Conservation (phyloP, 768 basidiomycete genomes). For the Pisolithus tinctorius region DNA sequence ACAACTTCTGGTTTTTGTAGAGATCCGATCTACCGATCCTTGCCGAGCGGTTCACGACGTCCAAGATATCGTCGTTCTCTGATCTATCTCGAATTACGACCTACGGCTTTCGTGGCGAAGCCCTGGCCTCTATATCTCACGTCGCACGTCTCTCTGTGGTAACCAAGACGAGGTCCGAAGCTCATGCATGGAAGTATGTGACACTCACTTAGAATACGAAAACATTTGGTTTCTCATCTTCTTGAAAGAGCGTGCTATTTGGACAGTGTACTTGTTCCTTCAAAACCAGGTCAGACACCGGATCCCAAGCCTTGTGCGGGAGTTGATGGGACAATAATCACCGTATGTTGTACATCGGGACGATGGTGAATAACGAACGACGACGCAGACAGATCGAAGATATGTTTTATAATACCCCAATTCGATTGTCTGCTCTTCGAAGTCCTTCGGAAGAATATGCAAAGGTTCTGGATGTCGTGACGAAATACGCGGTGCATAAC, state of each 20-base stretch:
- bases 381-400: constrained; percentile 73
- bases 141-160: constrained; percentile 82
- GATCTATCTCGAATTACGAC: constrained; percentile 82
- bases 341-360: constrained; percentile 37
- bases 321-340: constrained; percentile 89
- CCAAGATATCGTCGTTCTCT: constrained; percentile 80
- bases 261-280: constrained; percentile 66
- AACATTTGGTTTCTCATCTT: not conserved
- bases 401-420: constrained; percentile 89
- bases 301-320: constrained; percentile 91
- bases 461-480: constrained; percentile 85
- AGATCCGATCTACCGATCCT: constrained; percentile 85
- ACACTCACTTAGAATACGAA: not conserved
- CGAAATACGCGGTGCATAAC: constrained; percentile 93
- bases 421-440: constrained; percentile 78
- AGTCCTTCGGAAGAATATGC: constrained; percentile 87
- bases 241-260: constrained; percentile 66
- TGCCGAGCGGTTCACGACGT: constrained; percentile 93
- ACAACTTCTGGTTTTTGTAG: constrained; percentile 31
- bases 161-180: constrained; percentile 81
- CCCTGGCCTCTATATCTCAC: constrained; percentile 92
- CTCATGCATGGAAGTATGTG: constrained; percentile 90
- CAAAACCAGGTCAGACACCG: constrained; percentile 61
- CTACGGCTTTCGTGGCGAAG: constrained; percentile 97
- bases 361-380: not conserved